Evolutionary conservation across 2,329 filamentous ascomycete genomes (phyloP).

Genomic region (Lecanosticta acicola): DNA sequence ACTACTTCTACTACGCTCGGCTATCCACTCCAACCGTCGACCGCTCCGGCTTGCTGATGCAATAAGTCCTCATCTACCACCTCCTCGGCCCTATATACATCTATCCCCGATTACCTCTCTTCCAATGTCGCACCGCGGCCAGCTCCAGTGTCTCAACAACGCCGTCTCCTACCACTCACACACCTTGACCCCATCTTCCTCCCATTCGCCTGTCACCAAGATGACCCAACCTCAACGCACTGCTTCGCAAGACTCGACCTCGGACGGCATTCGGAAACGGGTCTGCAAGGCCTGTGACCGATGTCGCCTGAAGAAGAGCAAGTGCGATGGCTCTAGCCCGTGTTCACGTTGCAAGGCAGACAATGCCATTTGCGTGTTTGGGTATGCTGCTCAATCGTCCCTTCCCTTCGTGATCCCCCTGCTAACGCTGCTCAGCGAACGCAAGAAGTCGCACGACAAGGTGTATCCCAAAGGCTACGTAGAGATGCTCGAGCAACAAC

Average conservation of each 20-base stretch:
- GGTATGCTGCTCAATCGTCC: constrained; percentile 28
- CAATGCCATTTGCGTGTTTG: constrained; percentile 61
- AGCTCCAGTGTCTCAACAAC: constrained; percentile 18
- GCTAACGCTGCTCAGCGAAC: constrained; percentile 39
- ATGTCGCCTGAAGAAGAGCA: constrained; percentile 62
- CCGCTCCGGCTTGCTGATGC: not conserved
- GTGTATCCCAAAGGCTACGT: constrained; percentile 64
- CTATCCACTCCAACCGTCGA: not conserved
- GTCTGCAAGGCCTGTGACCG: constrained; percentile 63
- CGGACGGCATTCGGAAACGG: constrained; percentile 46
- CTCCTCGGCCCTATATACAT: not conserved
- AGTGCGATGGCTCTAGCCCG: constrained; percentile 59
- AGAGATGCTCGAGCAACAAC: constrained; percentile 63
- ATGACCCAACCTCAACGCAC: constrained; percentile 21
- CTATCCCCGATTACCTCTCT: not conserved
- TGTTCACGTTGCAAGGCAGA: constrained; percentile 59
- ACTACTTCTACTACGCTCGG: not conserved
- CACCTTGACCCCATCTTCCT: constrained; percentile 16
- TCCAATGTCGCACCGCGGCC: constrained; percentile 19
- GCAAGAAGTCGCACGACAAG: constrained; percentile 62
- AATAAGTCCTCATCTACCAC: not conserved
- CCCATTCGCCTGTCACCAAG: constrained; percentile 21
- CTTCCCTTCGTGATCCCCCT: not conserved
- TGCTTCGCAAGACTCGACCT: constrained; percentile 23
- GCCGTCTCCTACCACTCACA: constrained; percentile 20